A percentile compares a stretch with the other conserved stretches of the same genome.
Evolutionary conservation across 2,329 filamentous ascomycete species (phyloP).

Genomic region (Aureobasidium melanogenum): DNA sequence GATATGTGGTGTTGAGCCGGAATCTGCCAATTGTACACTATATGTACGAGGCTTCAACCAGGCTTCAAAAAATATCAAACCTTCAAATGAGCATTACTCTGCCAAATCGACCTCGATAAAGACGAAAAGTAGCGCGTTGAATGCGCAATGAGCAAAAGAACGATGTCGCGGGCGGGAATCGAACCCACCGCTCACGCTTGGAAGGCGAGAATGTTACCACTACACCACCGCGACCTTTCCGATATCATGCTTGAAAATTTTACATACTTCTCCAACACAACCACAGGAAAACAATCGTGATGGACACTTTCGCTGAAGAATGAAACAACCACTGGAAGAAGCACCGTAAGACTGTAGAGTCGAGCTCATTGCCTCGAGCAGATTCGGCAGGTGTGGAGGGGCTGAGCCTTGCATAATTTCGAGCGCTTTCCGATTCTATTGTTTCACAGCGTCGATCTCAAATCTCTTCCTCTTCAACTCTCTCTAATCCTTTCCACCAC

Average conservation of each 20-base stretch:
- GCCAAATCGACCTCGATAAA: background rate
- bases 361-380: too few relatives aligned
- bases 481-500: too few relatives aligned
- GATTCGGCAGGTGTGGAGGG: too few relatives aligned
- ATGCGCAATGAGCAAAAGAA: background rate
- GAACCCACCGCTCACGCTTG: slow-evolving; percentile 2
- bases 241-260: background rate
- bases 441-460: too few relatives aligned
- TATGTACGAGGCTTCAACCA: background rate
- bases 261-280: too few relatives aligned
- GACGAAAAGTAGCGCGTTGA: background rate
- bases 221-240: background rate
- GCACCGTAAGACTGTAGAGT: too few relatives aligned
- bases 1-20: too few relatives aligned
- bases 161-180: background rate
- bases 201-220: slow-evolving; percentile 5
- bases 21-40: too few relatives aligned
- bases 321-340: too few relatives aligned
- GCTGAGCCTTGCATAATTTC: too few relatives aligned
- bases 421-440: too few relatives aligned
- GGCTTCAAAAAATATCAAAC: background rate
- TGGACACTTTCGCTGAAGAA: background rate
- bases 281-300: background rate
- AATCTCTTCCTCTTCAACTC: too few relatives aligned
- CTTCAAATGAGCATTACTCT: background rate